Evolutionary conservation across 1,139 yeast species (phyloP).

Genomic region (Suhomyces choctaworum): DNA sequence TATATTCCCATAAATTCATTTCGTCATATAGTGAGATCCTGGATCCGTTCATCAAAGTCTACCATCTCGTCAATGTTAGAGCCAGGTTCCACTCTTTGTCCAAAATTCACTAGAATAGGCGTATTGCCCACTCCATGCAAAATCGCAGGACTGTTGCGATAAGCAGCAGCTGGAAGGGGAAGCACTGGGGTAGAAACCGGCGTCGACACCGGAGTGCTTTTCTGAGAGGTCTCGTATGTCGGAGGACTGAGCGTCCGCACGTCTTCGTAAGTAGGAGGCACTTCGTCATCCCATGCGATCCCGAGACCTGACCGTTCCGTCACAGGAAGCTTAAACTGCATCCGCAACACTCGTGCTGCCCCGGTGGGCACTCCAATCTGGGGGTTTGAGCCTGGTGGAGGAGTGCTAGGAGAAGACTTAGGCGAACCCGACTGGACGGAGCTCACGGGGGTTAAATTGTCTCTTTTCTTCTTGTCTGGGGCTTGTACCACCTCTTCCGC

Average conservation of each 20-base stretch:
- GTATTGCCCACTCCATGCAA: constrained; percentile 49
- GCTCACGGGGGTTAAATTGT: constrained; percentile 18
- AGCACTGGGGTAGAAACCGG: constrained; percentile 20
- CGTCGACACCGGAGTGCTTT: constrained; percentile 24
- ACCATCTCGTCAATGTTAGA: constrained; percentile 32
- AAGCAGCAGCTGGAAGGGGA: constrained; percentile 9
- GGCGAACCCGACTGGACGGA: constrained; percentile 16
- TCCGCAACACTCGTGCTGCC: constrained; percentile 87
- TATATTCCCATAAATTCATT: too few relatives aligned
- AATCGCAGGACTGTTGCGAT: constrained; percentile 37
- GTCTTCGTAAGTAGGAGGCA: constrained; percentile 92
- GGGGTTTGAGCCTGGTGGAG: constrained; percentile 18
- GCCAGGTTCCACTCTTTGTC: constrained; percentile 16
- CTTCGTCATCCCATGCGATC: constrained; percentile 98
- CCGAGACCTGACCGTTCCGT: constrained; percentile 95
- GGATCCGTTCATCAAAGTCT: constrained; percentile 37
- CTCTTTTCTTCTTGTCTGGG: constrained; percentile 17
- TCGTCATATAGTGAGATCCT: constrained; percentile 25
- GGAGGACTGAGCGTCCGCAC: constrained; percentile 87
- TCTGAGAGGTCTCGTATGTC: constrained; percentile 47
- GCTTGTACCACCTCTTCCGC: constrained; percentile 77
- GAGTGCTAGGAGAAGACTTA: constrained; percentile 6
- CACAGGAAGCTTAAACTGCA: constrained; percentile 82
- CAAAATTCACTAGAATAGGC: constrained; percentile 29
- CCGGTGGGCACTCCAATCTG: constrained; percentile 82